Evolutionary conservation across 805 yeast genomes (phyloP).

Genomic region (Starmerella tilneyi): DNA sequence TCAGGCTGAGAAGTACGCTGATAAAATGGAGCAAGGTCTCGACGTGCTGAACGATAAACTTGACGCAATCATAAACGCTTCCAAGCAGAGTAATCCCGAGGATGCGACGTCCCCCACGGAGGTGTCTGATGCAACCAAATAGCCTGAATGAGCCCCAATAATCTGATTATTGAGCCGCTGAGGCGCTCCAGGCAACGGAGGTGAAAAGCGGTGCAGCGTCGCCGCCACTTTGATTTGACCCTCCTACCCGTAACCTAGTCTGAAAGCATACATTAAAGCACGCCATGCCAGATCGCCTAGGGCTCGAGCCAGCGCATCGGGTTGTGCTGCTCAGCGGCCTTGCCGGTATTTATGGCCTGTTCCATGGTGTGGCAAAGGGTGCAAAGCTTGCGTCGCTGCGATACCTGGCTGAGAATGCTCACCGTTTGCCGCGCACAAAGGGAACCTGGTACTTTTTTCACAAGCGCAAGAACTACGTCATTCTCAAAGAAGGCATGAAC

Average conservation of each 20-base stretch:
- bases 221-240: too few species aligned
- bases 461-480: conserved; percentile 68
- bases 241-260: conserved; percentile 7
- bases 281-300: conserved; percentile 16
- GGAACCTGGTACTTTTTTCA: conserved; percentile 88
- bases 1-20: conserved; percentile 24
- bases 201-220: too few species aligned
- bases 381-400: conserved; percentile 45
- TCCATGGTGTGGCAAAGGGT: conserved; percentile 50
- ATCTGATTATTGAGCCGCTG: too few species aligned
- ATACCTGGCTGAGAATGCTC: conserved; percentile 71
- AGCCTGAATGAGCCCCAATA: background rate
- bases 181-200: too few species aligned
- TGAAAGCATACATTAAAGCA: background rate
- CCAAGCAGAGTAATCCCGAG: background rate
- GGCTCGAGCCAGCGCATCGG: conserved; percentile 16
- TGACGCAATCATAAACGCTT: conserved; percentile 18
- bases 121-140: background rate
- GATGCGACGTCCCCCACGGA: too few species aligned
- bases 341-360: conserved; percentile 26
- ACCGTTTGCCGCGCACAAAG: conserved; percentile 61
- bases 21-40: conserved; percentile 20
- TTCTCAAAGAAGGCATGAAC: conserved; percentile 46
- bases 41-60: conserved; percentile 21
- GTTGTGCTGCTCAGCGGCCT: conserved; percentile 17